Conservation (phyloP, 108 stramenopile genomes). For the Stephanodiscus triporus region DNA sequence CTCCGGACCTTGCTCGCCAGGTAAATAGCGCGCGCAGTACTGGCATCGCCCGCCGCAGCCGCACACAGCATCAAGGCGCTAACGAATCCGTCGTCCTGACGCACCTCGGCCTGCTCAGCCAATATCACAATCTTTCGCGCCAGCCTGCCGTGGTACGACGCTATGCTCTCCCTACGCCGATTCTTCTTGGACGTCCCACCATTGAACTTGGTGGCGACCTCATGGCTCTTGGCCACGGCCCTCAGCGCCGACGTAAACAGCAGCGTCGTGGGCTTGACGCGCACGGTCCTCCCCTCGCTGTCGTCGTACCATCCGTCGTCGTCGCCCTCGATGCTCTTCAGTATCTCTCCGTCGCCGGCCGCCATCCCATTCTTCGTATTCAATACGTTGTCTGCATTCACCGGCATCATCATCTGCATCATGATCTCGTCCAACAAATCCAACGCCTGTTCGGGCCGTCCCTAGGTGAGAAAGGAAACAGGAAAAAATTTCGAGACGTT, state of each 20-base stretch:
- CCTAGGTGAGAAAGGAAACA: constrained; percentile 6
- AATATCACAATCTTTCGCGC: constrained; percentile 70
- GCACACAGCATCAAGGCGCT: constrained; percentile 83
- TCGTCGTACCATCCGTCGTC: constrained; percentile 51
- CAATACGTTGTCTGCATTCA: constrained; percentile 31
- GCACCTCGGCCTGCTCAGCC: constrained; percentile 81
- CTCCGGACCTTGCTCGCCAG: constrained; percentile 74
- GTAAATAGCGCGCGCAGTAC: constrained; percentile 83
- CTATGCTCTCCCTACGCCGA: constrained; percentile 61
- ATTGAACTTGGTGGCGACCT: constrained; percentile 70
- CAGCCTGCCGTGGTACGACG: constrained; percentile 83
- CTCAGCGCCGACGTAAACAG: constrained; percentile 78
- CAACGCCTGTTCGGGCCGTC: constrained; percentile 77
- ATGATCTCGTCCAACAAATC: constrained; percentile 81
- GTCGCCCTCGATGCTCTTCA: constrained; percentile 46
- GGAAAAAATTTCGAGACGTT: too few relatives aligned
- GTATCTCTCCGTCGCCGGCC: constrained; percentile 12
- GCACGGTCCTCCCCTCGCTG: constrained; percentile 51
- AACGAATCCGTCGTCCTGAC: constrained; percentile 83
- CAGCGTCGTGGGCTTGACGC: constrained; percentile 81
- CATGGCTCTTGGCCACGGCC: constrained; percentile 74
- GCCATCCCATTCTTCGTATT: constrained; percentile 26
- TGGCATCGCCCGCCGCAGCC: constrained; percentile 80
- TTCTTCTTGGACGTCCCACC: constrained; percentile 66
- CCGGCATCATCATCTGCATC: constrained; percentile 44